These are phyloP conservation scores for Lipomyces lipofer DNA, from an alignment of 805 yeast species.

Conservation along the genomic window DNA sequence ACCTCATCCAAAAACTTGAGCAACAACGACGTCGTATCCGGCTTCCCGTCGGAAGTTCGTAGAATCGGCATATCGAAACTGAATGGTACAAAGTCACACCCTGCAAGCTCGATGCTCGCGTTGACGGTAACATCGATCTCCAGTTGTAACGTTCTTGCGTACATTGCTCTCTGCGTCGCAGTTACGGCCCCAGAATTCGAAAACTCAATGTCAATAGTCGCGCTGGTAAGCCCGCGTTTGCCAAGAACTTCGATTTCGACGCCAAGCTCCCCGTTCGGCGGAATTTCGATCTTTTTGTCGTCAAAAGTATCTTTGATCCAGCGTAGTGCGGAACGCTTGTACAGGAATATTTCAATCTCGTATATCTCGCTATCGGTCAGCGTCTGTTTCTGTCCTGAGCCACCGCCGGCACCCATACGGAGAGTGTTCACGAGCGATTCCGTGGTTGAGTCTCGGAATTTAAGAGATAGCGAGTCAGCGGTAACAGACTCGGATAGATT, in stretches of 20 bases:
- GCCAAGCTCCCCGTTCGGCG: conserved; percentile 45
- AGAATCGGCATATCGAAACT: conserved; percentile 24
- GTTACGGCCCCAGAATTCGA: conserved; percentile 41
- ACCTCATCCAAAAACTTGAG: conserved; percentile 18
- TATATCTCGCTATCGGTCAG: conserved; percentile 63
- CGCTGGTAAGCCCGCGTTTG: conserved; percentile 69
- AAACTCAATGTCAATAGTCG: conserved; percentile 66
- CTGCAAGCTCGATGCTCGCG: conserved; percentile 70
- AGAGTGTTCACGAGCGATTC: conserved; percentile 62
- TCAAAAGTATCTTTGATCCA: conserved; percentile 41
- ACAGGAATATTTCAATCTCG: conserved; percentile 70
- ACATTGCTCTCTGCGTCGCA: conserved; percentile 36
- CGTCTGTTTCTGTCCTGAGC: conserved; percentile 37
- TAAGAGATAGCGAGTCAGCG: conserved; percentile 59
- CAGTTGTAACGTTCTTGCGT: conserved; percentile 59
- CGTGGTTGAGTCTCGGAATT: conserved; percentile 70
- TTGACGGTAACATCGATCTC: conserved; percentile 72
- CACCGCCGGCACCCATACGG: neutral
- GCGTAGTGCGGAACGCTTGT: conserved; percentile 57
- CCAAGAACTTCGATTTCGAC: conserved; percentile 65
- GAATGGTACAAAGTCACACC: conserved; percentile 65
- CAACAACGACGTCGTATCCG: conserved; percentile 16
- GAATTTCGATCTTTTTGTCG: conserved; percentile 33
- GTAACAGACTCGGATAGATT: conserved; percentile 57
- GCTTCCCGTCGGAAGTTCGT: neutral